phyloP scores from a whole-genome alignment of 331 rosid species.

The Saraca asoca region DNA sequence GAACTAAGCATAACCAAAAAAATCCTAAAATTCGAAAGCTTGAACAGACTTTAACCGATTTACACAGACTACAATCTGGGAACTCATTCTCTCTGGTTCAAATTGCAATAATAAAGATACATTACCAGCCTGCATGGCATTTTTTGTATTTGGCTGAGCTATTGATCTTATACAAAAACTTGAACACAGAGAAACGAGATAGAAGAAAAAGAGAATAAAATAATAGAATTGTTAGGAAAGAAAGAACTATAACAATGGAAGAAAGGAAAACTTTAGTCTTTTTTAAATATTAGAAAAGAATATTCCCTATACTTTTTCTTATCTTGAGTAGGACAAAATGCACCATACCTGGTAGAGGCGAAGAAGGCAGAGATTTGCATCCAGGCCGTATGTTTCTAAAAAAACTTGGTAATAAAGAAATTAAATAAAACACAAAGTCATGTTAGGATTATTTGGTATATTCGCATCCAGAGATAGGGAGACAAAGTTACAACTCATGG shows the following conservation, averaged over 20 bases:
- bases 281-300: background rate
- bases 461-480: background rate
- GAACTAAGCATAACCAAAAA: background rate
- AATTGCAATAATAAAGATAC: slow-evolving; percentile 47
- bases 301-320: background rate
- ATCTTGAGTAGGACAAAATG: background rate
- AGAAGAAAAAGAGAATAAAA: background rate
- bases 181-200: background rate
- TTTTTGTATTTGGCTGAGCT: background rate
- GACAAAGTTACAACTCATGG: background rate
- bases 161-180: background rate
- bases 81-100: slow-evolving; percentile 86
- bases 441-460: background rate
- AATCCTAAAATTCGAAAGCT: background rate
- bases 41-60: slow-evolving; percentile 76
- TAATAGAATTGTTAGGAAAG: background rate
- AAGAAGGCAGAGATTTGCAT: slow-evolving; percentile 95
- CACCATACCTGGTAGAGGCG: slow-evolving; percentile 83
- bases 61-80: slow-evolving; percentile 84
- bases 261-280: background rate
- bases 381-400: slow-evolving; percentile 76
- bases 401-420: slow-evolving; percentile 54
- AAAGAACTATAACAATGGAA: background rate
- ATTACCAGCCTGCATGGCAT: background rate
- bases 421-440: background rate